Percentiles rank a stretch among this genome's conserved stretches.
Conservation (phyloP, 2,329 filamentous ascomycete species). For the Neonectria neomacrospora region DNA sequence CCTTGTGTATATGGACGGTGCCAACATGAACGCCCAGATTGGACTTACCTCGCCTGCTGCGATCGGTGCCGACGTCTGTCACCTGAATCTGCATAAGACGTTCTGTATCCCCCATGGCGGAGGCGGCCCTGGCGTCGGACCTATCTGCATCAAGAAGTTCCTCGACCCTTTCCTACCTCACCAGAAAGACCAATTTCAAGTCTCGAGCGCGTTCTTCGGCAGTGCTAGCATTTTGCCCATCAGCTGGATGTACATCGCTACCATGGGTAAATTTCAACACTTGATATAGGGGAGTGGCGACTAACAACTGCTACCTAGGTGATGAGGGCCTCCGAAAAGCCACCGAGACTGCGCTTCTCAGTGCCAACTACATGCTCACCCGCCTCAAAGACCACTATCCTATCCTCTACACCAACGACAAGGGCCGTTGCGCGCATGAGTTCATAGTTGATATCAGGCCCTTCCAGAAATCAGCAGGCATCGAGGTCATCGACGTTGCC, state of each 20-base stretch:
- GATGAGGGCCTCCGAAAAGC: constrained; percentile 82
- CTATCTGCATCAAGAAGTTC: not conserved
- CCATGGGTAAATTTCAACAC: not conserved
- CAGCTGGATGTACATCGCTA: not conserved
- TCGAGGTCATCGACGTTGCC: constrained; percentile 94
- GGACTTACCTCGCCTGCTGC: constrained; percentile 94
- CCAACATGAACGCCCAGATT: constrained; percentile 99
- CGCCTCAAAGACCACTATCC: constrained; percentile 86
- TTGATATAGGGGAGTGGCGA: not conserved
- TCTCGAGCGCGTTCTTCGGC: not conserved
- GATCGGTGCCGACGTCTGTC: constrained; percentile 96
- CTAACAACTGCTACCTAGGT: constrained; percentile 7
- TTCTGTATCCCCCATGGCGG: constrained; percentile 98
- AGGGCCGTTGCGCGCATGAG: constrained; percentile 92
- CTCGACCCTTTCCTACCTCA: not conserved
- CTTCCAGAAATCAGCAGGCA: constrained; percentile 83
- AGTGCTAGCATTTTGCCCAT: not conserved
- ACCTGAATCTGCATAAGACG: constrained; percentile 97
- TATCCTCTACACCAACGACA: constrained; percentile 92
- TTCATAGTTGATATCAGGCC: constrained; percentile 92
- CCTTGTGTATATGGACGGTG: constrained; percentile 98
- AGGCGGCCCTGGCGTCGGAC: constrained; percentile 88
- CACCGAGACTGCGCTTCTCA: constrained; percentile 92
- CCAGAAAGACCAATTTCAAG: not conserved
- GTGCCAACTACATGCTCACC: constrained; percentile 95